Conservation (phyloP, 148 eudicot species). For the Fagopyrum esculentum region DNA sequence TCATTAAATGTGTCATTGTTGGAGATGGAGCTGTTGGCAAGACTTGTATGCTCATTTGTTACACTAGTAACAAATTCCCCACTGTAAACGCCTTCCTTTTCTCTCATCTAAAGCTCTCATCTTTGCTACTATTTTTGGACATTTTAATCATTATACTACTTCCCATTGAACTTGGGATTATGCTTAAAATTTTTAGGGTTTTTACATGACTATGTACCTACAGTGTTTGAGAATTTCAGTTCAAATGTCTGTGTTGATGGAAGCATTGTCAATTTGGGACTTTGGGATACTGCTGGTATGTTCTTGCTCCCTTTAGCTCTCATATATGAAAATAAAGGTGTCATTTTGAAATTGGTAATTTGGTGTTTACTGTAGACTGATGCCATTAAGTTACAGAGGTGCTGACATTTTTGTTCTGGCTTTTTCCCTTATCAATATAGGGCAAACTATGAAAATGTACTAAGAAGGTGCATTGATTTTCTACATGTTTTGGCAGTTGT, state of each 20-base stretch:
- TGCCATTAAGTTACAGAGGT: conserved; percentile 95
- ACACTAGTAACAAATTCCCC: conserved; percentile 93
- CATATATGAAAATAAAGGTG: too few species aligned
- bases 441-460: conserved; percentile 94
- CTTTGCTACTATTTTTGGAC: not conserved
- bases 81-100: conserved; percentile 48
- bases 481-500: not conserved
- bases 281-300: conserved; percentile 96
- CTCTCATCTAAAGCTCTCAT: not conserved
- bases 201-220: conserved; percentile 67
- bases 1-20: conserved; percentile 94
- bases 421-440: conserved; percentile 82
- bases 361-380: conserved; percentile 51
- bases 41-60: conserved; percentile 92
- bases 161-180: not conserved
- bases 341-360: not conserved
- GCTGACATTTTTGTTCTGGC: conserved; percentile 91
- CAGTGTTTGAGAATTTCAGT: conserved; percentile 81
- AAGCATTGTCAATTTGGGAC: conserved; percentile 78
- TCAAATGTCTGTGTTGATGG: conserved; percentile 84
- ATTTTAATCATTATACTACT: not conserved
- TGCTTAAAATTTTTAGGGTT: not conserved
- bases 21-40: conserved; percentile 99
- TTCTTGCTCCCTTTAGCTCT: conserved; percentile 3
- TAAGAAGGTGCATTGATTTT: conserved; percentile 57